Conservation (phyloP, 169 alveolate species). For the Plasmodium cynomolgi region DNA sequence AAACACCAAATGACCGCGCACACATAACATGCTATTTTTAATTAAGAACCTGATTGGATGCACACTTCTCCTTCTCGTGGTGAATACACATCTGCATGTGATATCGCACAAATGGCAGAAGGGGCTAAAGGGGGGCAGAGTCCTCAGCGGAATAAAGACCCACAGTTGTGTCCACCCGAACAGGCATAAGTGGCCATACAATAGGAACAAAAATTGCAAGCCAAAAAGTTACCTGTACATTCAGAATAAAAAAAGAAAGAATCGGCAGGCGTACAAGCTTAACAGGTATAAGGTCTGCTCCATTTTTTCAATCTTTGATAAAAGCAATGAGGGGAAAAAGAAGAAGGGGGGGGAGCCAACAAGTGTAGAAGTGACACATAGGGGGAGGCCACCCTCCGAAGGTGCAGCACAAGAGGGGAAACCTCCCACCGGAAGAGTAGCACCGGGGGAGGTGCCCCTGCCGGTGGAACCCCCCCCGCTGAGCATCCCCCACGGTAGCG, state of each 20-base stretch:
- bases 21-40: constrained; percentile 30
- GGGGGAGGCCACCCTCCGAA: neutral
- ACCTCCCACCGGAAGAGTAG: neutral
- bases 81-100: neutral
- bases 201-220: neutral
- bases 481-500: neutral
- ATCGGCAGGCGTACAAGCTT: neutral
- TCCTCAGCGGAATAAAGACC: neutral
- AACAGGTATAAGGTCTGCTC: neutral
- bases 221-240: neutral
- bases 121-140: neutral
- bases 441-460: neutral
- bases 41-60: neutral
- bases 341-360: neutral
- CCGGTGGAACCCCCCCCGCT: neutral
- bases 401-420: neutral
- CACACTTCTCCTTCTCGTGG: neutral
- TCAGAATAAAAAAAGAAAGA: neutral
- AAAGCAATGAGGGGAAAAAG: neutral
- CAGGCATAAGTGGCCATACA: neutral
- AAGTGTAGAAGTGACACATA: neutral
- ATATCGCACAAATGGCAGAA: neutral
- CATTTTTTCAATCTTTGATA: constrained; percentile 12
- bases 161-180: neutral
- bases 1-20: neutral